These are phyloP conservation scores for Pseudevernia furfuracea DNA, from an alignment of 495 filamentous ascomycete species.

Conservation along the genomic window DNA sequence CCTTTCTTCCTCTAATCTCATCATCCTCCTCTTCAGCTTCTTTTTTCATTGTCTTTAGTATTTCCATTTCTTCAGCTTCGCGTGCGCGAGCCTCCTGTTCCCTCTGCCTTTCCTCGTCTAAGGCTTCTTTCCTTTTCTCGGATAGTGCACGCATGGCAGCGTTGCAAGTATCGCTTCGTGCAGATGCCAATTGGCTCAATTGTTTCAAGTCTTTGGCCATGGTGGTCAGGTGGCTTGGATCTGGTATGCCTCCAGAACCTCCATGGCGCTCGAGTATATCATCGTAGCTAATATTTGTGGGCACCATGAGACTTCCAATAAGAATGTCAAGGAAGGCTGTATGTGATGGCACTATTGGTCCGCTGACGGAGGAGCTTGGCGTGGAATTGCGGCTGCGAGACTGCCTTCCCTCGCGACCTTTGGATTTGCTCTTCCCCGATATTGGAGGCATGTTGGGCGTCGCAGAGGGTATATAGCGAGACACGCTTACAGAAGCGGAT, in stretches of 20 bases:
- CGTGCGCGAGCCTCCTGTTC: slow-evolving; percentile 38
- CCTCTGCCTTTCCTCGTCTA: slow-evolving; percentile 42
- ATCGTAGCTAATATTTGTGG: slow-evolving; percentile 54
- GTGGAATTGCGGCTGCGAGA: slow-evolving; percentile 84
- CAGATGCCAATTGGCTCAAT: slow-evolving; percentile 57
- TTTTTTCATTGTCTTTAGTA: slow-evolving; percentile 45
- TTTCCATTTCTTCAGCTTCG: slow-evolving; percentile 37
- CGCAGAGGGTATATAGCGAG: neutral
- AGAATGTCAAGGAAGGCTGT: slow-evolving; percentile 54
- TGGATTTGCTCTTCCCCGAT: slow-evolving; percentile 64
- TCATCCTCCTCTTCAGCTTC: slow-evolving; percentile 43
- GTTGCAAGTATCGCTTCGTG: slow-evolving; percentile 56
- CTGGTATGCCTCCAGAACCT: slow-evolving; percentile 59
- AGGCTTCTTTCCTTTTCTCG: slow-evolving; percentile 51
- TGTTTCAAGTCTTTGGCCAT: slow-evolving; percentile 59
- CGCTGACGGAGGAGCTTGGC: slow-evolving; percentile 54
- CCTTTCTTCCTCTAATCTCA: slow-evolving; percentile 37
- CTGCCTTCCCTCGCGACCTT: slow-evolving; percentile 60
- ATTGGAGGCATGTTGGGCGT: slow-evolving; percentile 37
- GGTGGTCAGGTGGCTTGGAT: slow-evolving; percentile 62
- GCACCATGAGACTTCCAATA: slow-evolving; percentile 53
- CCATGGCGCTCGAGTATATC: slow-evolving; percentile 64
- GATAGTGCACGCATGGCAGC: slow-evolving; percentile 65
- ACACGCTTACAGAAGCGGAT: neutral
- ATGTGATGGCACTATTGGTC: slow-evolving; percentile 44